A percentile compares a stretch with the other conserved stretches of the same genome.
phyloP scores from a whole-genome alignment of 1,284 basidiomycete species.

The Limonomyces culmigenus region DNA sequence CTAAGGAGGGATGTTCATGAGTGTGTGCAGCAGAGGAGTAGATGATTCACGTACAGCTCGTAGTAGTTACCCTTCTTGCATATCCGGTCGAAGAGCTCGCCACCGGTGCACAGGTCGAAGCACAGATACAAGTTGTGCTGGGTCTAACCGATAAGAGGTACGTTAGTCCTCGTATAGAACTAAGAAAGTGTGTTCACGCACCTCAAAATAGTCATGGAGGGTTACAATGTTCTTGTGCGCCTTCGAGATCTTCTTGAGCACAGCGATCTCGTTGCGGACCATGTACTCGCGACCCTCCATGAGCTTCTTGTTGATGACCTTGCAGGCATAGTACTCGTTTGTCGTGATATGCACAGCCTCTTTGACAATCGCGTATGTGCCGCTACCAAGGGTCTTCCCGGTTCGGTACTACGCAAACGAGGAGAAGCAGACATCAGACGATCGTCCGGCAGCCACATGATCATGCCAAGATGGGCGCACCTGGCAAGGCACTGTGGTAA shows the following conservation, averaged over 20 bases:
- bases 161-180: constrained; percentile 1
- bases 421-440: background rate
- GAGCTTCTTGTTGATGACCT: constrained; percentile 93
- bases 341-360: constrained; percentile 96
- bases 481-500: constrained; percentile 44
- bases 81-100: constrained; percentile 96
- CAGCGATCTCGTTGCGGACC: constrained; percentile 93
- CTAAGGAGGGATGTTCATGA: constrained; percentile 18
- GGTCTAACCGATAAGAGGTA: too few relatives aligned
- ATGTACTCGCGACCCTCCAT: constrained; percentile 89
- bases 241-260: constrained; percentile 88
- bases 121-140: constrained; percentile 89
- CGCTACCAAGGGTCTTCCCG: constrained; percentile 84
- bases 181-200: constrained; percentile 14
- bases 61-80: constrained; percentile 96
- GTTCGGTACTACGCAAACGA: constrained; percentile 59
- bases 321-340: constrained; percentile 75
- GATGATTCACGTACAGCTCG: constrained; percentile 50
- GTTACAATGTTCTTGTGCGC: constrained; percentile 83
- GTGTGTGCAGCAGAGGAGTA: constrained; percentile 1
- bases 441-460: background rate
- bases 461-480: constrained; percentile 15
- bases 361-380: constrained; percentile 83
- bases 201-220: constrained; percentile 95
- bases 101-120: constrained; percentile 95